Evolutionary conservation across 208 protist species (phyloP).

Genomic region (Porcisia deanei): DNA sequence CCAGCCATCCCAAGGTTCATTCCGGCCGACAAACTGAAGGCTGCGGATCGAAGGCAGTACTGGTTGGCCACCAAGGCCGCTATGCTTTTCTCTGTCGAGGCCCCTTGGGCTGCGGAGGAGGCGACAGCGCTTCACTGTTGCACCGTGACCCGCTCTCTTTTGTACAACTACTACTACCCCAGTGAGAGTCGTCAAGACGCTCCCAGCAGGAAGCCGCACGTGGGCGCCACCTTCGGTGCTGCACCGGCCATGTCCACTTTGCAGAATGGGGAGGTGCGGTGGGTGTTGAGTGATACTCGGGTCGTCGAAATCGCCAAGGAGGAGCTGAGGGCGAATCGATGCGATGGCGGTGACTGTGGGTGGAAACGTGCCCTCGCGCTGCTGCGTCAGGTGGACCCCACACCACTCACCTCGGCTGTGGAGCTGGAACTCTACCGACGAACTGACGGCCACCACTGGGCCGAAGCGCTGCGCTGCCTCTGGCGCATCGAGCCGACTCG

Average conservation of each 20-base stretch:
- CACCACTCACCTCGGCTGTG: conserved; percentile 30
- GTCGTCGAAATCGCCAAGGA: conserved; percentile 30
- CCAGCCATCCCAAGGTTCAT: not conserved
- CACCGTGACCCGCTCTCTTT: conserved; percentile 14
- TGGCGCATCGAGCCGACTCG: conserved; percentile 24
- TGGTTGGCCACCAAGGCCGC: conserved; percentile 36
- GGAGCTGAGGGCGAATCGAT: conserved; percentile 17
- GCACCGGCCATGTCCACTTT: conserved; percentile 15
- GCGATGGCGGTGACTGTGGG: conserved; percentile 9
- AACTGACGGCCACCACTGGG: conserved; percentile 32
- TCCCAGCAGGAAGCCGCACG: not conserved
- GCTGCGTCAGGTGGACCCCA: conserved; percentile 32
- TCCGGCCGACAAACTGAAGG: not conserved
- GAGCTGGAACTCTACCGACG: conserved; percentile 48
- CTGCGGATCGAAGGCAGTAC: conserved; percentile 13
- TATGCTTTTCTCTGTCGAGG: conserved; percentile 70
- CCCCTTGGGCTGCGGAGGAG: conserved; percentile 44
- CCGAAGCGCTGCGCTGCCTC: conserved; percentile 38
- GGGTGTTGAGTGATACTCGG: conserved; percentile 32
- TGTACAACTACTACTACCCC: conserved; percentile 27
- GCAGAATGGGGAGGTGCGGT: conserved; percentile 20
- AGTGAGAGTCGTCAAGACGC: not conserved
- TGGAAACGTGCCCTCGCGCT: conserved; percentile 48
- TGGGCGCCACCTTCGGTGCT: not conserved
- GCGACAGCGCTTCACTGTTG: conserved; percentile 63